Percentiles rank a stretch among this genome's conserved stretches.
Conservation (phyloP, 1,139 yeast genomes). For the Protomyces inundatus region DNA sequence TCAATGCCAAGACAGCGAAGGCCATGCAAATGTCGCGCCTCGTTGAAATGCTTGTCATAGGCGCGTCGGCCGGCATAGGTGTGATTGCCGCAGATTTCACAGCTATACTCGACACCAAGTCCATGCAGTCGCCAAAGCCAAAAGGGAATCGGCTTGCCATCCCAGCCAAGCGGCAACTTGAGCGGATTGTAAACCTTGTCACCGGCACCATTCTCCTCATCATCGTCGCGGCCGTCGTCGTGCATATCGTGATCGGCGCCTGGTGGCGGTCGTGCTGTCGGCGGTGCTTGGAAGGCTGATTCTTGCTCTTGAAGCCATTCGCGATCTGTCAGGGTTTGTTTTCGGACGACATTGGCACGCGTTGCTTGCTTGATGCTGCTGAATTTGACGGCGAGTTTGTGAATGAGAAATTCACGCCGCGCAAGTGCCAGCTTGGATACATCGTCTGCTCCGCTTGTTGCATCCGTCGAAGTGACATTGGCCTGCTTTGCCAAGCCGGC, state of each 20-base stretch:
- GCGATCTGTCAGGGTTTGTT: constrained; percentile 64
- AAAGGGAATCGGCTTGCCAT: constrained; percentile 85
- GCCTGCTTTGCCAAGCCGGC: constrained; percentile 6
- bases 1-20: constrained; percentile 67
- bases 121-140: constrained; percentile 94
- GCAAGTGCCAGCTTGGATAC: constrained; percentile 28
- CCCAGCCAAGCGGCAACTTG: constrained; percentile 74
- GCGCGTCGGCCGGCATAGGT: constrained; percentile 67
- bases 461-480: not conserved
- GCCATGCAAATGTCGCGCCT: constrained; percentile 66
- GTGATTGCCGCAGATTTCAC: constrained; percentile 83
- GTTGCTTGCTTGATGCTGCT: constrained; percentile 48
- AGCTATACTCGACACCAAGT: constrained; percentile 60
- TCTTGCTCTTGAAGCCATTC: constrained; percentile 56
- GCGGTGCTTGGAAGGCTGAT: constrained; percentile 19
- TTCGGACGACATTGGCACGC: constrained; percentile 58
- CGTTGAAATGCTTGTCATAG: constrained; percentile 70
- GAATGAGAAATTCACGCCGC: constrained; percentile 42
- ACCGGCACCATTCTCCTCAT: constrained; percentile 33
- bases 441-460: not conserved
- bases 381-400: constrained; percentile 41
- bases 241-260: not conserved
- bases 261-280: not conserved
- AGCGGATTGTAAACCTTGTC: constrained; percentile 43
- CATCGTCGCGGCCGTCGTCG: constrained; percentile 33